phyloP scores from a whole-genome alignment of 768 basidiomycete species.

The Dioszegia hungarica region DNA sequence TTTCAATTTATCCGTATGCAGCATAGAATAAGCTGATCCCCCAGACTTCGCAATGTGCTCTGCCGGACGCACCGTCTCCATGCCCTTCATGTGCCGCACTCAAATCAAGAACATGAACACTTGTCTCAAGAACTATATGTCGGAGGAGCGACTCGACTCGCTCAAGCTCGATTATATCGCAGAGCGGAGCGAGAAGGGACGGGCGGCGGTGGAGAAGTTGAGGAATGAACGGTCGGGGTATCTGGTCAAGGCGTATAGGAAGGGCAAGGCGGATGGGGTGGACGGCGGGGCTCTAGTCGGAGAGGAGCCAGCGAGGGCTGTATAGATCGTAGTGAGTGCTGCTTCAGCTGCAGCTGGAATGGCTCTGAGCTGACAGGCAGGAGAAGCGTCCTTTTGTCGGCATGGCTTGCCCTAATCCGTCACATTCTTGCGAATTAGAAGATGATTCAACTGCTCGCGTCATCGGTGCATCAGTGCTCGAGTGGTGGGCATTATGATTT shows the following conservation, averaged over 20 bases:
- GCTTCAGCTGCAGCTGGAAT: too few relatives aligned
- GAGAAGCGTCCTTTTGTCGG: too few relatives aligned
- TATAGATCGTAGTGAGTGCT: not conserved
- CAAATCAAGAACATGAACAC: slow-evolving; percentile 34
- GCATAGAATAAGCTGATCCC: too few relatives aligned
- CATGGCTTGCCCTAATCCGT: too few relatives aligned
- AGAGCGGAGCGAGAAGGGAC: slow-evolving; percentile 33
- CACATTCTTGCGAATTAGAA: too few relatives aligned
- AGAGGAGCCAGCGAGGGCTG: not conserved
- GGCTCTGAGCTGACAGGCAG: too few relatives aligned
- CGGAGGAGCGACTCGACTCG: slow-evolving; percentile 27
- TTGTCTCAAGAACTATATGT: slow-evolving; percentile 38
- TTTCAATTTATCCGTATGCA: too few relatives aligned
- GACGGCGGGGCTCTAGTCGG: not conserved
- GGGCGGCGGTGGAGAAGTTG: slow-evolving; percentile 30
- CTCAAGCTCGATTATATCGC: slow-evolving; percentile 38
- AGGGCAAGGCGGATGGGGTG: slow-evolving; percentile 12
- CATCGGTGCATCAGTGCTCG: too few relatives aligned
- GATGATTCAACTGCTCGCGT: too few relatives aligned
- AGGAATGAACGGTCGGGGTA: slow-evolving; percentile 15
- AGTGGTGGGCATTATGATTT: too few relatives aligned
- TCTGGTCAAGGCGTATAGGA: slow-evolving; percentile 17
- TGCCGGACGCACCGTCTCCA: slow-evolving; percentile 33
- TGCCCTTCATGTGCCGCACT: slow-evolving; percentile 33
- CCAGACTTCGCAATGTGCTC: slow-evolving; percentile 40